Conservation (phyloP, 2,329 filamentous ascomycete species). For the Arthrobotrys iridis region DNA sequence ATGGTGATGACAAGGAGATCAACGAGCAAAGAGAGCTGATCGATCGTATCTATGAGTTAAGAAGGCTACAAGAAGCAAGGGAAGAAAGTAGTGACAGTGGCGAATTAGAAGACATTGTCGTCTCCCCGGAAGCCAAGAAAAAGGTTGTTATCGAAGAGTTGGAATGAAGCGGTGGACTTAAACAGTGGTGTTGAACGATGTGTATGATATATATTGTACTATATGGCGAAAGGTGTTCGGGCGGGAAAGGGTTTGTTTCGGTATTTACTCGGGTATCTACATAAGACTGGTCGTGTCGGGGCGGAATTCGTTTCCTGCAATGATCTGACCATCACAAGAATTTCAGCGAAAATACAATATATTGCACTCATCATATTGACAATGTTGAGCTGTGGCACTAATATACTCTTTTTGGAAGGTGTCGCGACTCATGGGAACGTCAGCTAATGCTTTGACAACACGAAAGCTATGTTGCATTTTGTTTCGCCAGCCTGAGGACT, state of each 20-base stretch:
- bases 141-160: slow-evolving; percentile 43
- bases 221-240: neutral
- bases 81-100: slow-evolving; percentile 9
- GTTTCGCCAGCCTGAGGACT: neutral
- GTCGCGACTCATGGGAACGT: neutral
- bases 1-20: slow-evolving; percentile 15
- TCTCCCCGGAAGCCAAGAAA: slow-evolving; percentile 21
- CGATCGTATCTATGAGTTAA: slow-evolving; percentile 29
- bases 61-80: slow-evolving; percentile 20
- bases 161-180: neutral
- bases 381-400: no score
- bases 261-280: neutral
- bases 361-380: no score
- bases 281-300: neutral
- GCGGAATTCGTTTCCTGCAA: no score
- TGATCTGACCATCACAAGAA: no score
- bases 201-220: slow-evolving; percentile 22
- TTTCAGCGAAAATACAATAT: no score
- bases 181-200: neutral
- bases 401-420: neutral
- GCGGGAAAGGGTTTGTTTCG: no score
- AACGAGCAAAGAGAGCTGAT: slow-evolving; percentile 34
- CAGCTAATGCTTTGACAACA: neutral
- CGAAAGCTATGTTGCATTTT: slow-evolving; percentile 11
- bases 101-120: neutral